Evolutionary conservation across 2,329 filamentous ascomycete species (phyloP).

Genomic region (Venturia aucupariae): DNA sequence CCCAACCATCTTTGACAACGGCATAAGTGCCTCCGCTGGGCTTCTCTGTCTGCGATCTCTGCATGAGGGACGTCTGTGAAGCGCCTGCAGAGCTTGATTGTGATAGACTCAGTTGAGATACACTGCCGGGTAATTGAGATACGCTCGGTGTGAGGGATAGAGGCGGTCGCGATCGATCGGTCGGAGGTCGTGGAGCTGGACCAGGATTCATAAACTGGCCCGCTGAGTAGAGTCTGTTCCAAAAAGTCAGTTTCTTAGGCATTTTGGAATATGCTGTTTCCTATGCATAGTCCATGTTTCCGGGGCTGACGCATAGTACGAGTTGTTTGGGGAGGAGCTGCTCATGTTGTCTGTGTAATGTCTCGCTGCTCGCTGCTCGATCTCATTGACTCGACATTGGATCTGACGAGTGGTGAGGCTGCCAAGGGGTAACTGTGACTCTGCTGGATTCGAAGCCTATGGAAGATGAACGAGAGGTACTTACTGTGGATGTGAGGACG

Average conservation of each 20-base stretch:
- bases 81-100: constrained; percentile 43
- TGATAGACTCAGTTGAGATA: constrained; percentile 65
- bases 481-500: constrained; percentile 8
- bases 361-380: background rate
- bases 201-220: constrained; percentile 92
- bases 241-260: background rate
- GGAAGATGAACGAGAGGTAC: background rate
- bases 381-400: background rate
- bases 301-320: background rate
- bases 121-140: constrained; percentile 62
- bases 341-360: background rate
- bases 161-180: constrained; percentile 58
- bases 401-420: background rate
- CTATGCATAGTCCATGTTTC: background rate
- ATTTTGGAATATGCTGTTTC: background rate
- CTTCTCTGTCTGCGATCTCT: constrained; percentile 33
- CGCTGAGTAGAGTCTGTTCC: constrained; percentile 42
- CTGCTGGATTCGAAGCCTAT: background rate
- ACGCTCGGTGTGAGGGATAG: constrained; percentile 70
- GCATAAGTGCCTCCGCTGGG: constrained; percentile 28
- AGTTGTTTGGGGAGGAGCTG: background rate
- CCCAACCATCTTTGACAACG: constrained; percentile 57
- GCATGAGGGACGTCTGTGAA: constrained; percentile 28
- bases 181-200: constrained; percentile 83
- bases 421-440: background rate